Percentiles rank a stretch among this genome's conserved stretches.
These are phyloP conservation scores for Luvunga scandens DNA, from an alignment of 345 rosid species.

Conservation along the genomic window DNA sequence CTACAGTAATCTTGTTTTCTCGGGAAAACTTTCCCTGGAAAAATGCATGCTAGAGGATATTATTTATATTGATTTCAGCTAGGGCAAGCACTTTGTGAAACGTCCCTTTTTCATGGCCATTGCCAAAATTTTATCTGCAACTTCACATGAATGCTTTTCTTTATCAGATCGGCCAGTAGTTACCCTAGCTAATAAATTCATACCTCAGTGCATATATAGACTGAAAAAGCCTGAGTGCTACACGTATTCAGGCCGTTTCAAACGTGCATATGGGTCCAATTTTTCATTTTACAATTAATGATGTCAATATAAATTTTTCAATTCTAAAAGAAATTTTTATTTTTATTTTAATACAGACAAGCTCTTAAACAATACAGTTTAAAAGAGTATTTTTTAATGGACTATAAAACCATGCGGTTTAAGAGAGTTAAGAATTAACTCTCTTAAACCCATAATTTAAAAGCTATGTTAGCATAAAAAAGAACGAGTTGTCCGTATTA, in stretches of 20 bases:
- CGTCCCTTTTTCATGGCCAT: not conserved
- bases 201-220: not conserved
- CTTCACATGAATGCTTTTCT: not conserved
- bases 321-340: not conserved
- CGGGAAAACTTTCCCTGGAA: not conserved
- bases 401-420: rapidly evolving
- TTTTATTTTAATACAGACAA: too few species aligned
- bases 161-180: not conserved
- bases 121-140: not conserved
- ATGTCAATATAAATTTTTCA: not conserved
- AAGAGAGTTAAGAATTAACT: too few species aligned
- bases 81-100: not conserved
- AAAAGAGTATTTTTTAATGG: too few species aligned
- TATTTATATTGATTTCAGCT: not conserved
- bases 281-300: not conserved
- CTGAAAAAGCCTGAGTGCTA: not conserved
- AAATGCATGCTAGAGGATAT: not conserved
- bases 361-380: too few species aligned
- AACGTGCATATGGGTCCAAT: not conserved
- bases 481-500: rapidly evolving
- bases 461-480: too few species aligned
- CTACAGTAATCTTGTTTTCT: not conserved
- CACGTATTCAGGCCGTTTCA: not conserved
- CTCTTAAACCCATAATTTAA: too few species aligned
- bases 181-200: too few species aligned